These are phyloP conservation scores for Capronia coronata DNA, from an alignment of 2,329 filamentous ascomycete species.

Conservation along the genomic window DNA sequence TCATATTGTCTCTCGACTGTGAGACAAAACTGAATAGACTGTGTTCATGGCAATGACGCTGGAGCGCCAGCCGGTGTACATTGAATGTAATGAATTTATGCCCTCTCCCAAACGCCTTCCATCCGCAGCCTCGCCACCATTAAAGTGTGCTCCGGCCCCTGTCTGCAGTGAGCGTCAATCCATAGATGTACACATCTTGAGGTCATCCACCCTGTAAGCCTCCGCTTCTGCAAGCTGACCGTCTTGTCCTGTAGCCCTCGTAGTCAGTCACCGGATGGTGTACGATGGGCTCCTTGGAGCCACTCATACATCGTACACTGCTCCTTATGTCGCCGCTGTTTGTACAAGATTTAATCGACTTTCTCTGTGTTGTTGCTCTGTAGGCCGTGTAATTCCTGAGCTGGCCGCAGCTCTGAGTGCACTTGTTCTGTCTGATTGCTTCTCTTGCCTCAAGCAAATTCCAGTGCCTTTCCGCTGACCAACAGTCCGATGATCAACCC, in stretches of 20 bases:
- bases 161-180: neutral
- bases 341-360: too few species aligned
- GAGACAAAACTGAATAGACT: too few species aligned
- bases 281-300: too few species aligned
- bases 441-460: conserved; percentile 51
- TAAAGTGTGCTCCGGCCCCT: neutral
- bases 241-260: neutral
- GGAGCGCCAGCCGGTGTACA: too few species aligned
- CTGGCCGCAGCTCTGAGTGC: neutral
- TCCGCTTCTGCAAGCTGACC: neutral
- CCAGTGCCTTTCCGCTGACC: conserved; percentile 72
- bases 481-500: conserved; percentile 91
- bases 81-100: neutral
- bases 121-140: neutral
- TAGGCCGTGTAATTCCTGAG: neutral
- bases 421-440: neutral
- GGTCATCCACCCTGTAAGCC: neutral
- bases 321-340: too few species aligned
- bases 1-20: too few species aligned
- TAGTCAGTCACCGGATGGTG: too few species aligned
- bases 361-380: too few species aligned
- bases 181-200: neutral
- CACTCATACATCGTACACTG: too few species aligned
- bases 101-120: neutral
- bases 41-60: too few species aligned